Evolutionary conservation across 1,284 basidiomycete species (phyloP).

Genomic region (Leucoagaricus sp.): DNA sequence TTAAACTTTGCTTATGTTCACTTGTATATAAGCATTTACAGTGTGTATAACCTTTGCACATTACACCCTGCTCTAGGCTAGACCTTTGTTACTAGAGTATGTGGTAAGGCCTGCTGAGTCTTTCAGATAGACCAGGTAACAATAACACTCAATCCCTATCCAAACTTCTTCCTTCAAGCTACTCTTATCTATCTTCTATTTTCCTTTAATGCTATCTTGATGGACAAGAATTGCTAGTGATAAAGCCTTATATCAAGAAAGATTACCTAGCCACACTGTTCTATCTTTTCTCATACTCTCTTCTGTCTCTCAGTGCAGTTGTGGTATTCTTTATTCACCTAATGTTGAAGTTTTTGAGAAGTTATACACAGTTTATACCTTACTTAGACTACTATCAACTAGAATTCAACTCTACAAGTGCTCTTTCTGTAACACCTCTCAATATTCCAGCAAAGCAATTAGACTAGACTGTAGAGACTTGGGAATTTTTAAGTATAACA

Average conservation of each 20-base stretch:
- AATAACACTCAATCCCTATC: background rate
- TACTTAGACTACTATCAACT: no score
- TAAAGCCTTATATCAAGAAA: background rate
- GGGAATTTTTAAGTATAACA: constrained; percentile 32
- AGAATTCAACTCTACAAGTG: no score
- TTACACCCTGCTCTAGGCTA: no score
- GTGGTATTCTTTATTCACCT: constrained; percentile 5
- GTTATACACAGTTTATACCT: no score
- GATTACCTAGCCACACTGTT: no score
- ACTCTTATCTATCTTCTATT: background rate
- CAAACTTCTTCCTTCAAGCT: background rate
- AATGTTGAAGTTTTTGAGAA: background rate
- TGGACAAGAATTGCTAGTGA: constrained; percentile 1
- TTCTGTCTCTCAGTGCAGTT: background rate
- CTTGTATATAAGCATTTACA: no score
- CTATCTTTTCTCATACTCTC: background rate
- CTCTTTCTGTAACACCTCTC: background rate
- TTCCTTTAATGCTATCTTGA: background rate
- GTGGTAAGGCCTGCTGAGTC: no score
- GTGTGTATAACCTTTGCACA: no score
- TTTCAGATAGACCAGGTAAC: background rate
- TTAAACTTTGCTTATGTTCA: no score
- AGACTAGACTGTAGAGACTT: constrained; percentile 25
- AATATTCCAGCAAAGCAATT: constrained; percentile 8
- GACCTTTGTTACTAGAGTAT: no score